Evolutionary conservation across 805 yeast species (phyloP), one percentile per base, ranked within the genome.

Genomic region (Candida succiphila): DNA sequence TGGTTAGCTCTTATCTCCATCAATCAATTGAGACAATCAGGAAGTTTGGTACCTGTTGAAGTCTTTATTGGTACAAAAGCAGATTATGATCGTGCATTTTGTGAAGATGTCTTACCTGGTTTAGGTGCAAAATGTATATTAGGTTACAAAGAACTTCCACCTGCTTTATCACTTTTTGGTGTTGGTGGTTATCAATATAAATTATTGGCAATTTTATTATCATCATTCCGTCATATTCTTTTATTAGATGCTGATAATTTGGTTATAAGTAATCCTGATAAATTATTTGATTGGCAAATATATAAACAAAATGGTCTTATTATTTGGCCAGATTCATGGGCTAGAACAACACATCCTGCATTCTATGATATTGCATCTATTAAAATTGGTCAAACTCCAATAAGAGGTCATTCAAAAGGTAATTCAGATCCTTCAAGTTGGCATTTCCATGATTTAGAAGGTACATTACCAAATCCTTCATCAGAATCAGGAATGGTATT

Each of bases 311-410:
- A 55, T 14, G 68, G 72, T 0, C 47, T 77, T 34, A 58, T 76
- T 8, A 37, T 75, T 7, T 77, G 85, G 84, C 85, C 85, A 3
- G 84, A 77, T 52, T 70, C 72, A 24, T 77, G 85, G 85, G 65
- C 77, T 3, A 61, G 85, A 51, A 74, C 83, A 5, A 75, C 83
- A 7, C 65, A 71, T 40, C 85, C 85, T 16, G 59, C 58, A 30
- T 74, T 53, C 45, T 74, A 70, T 46, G 72, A 72, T 7, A 73
- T 79, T 34, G 73, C 82, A 8, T 56, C 49, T 14, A 50, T 61
- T 7, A 32, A 49, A 51, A 65, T 59, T 32, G 61, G 55, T 25
- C 54, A 49, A 42, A 50, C 39, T 15, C 61, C 61, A 8, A 49
- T 57, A 2, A 56, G 63, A 17, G 61, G 66, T 4, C 44, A 42